Conservation (phyloP, 2,329 filamentous ascomycete species). For the Fusarium luffae region DNA sequence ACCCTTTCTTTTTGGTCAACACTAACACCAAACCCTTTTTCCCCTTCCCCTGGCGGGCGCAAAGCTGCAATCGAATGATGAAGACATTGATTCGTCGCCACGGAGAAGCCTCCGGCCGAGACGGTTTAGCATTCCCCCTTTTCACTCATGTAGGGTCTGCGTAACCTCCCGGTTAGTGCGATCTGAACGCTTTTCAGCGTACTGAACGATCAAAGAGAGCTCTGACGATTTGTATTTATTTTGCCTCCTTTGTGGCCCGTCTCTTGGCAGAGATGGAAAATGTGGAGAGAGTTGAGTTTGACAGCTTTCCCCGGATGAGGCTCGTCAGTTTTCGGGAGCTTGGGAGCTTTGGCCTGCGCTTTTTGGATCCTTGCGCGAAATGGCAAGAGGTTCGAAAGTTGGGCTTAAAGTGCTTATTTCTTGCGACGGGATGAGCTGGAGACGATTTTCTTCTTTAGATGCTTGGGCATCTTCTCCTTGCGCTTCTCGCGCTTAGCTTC, state of each 20-base stretch:
- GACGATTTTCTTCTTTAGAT: slow-evolving; percentile 90
- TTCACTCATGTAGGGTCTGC: slow-evolving; percentile 3
- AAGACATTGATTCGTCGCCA: slow-evolving; percentile 53
- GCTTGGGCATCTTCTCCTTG: slow-evolving; percentile 95
- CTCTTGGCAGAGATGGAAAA: neutral
- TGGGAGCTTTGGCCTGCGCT: neutral
- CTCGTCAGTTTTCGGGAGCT: neutral
- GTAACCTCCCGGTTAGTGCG: slow-evolving; percentile 44
- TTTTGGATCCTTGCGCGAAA: neutral
- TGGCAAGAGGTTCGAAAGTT: neutral
- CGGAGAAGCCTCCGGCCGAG: slow-evolving; percentile 21
- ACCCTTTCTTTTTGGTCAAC: neutral
- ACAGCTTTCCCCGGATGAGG: slow-evolving; percentile 7
- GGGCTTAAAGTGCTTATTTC: slow-evolving; percentile 57
- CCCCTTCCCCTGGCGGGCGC: neutral
- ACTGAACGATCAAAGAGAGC: slow-evolving; percentile 69
- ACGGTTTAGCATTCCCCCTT: slow-evolving; percentile 45
- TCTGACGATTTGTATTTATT: slow-evolving; percentile 47
- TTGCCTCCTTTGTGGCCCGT: slow-evolving; percentile 1
- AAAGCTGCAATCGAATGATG: slow-evolving; percentile 59
- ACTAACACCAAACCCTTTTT: neutral
- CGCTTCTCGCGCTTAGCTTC: slow-evolving; percentile 95
- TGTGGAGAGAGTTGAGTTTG: neutral
- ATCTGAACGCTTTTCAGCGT: slow-evolving; percentile 51
- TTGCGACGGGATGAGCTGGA: slow-evolving; percentile 70